These are phyloP conservation scores for Cryphonectria japonica DNA, from an alignment of 2,329 filamentous ascomycete species.

Conservation along the genomic window DNA sequence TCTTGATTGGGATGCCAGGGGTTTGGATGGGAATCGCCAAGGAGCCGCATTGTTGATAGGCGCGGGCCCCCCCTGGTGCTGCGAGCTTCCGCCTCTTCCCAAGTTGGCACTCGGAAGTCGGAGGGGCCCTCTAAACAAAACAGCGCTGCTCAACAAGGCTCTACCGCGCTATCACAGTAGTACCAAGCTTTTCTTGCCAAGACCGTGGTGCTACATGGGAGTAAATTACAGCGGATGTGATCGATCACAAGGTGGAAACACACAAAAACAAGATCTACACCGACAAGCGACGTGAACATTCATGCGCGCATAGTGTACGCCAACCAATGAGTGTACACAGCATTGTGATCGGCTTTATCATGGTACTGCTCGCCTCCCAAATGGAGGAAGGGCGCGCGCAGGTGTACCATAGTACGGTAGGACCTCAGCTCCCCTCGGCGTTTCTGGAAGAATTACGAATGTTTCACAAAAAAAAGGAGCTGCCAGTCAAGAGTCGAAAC, in stretches of 20 bases:
- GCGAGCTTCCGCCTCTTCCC: conserved; percentile 2
- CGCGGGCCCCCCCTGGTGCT: not conserved
- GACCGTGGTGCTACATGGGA: not conserved
- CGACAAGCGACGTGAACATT: not conserved
- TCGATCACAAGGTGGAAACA: not conserved
- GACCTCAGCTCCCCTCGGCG: not conserved
- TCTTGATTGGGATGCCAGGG: conserved; percentile 17
- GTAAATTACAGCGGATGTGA: not conserved
- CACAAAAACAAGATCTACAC: not conserved
- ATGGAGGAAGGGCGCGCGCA: not conserved
- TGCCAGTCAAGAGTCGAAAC: not conserved
- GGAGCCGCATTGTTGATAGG: conserved; percentile 20
- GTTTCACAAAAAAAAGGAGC: conserved; percentile 1
- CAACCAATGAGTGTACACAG: not conserved
- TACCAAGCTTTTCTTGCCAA: not conserved
- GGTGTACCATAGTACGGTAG: not conserved
- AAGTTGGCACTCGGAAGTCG: conserved; percentile 25
- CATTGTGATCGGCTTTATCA: not conserved
- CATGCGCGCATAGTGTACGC: not conserved
- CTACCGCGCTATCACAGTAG: not conserved
- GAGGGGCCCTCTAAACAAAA: conserved; percentile 16
- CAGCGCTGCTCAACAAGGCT: not conserved
- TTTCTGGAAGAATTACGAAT: not conserved
- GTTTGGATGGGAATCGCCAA: not conserved
- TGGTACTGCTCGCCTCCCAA: not conserved